Evolutionary conservation across 441 rosid species (phyloP).

Genomic region (Corymbia calophylla): DNA sequence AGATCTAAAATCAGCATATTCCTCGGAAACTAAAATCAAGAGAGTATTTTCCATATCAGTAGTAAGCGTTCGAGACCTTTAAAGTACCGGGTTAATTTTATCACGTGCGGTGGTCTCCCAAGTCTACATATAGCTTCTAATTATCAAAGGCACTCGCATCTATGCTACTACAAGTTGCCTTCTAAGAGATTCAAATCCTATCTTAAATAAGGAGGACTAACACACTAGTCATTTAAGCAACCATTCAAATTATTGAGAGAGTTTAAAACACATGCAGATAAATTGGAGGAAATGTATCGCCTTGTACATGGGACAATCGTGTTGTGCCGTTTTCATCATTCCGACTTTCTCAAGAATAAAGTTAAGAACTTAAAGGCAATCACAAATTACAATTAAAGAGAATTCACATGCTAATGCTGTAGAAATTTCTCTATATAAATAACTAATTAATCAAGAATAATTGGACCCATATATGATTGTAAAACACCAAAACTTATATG

Average conservation of each 20-base stretch:
- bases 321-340: background rate
- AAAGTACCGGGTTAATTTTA: background rate
- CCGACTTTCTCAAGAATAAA: background rate
- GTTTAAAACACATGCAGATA: background rate
- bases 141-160: background rate
- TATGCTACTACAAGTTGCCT: no score
- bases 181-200: rapidly evolving
- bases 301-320: background rate
- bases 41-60: background rate
- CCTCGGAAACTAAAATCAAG: background rate
- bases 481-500: no score
- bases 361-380: background rate
- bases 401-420: background rate
- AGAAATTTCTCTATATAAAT: no score
- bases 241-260: background rate
- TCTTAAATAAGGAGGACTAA: rapidly evolving
- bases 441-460: no score
- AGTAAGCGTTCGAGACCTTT: rapidly evolving
- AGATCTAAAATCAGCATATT: background rate
- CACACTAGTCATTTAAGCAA: background rate
- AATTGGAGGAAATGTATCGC: no score
- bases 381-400: background rate
- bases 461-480: no score
- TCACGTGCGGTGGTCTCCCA: background rate
- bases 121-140: background rate